Base-by-base conservation (phyloP, 208 protist genomes). In the Herpetomonas samuelpessoai region DNA sequence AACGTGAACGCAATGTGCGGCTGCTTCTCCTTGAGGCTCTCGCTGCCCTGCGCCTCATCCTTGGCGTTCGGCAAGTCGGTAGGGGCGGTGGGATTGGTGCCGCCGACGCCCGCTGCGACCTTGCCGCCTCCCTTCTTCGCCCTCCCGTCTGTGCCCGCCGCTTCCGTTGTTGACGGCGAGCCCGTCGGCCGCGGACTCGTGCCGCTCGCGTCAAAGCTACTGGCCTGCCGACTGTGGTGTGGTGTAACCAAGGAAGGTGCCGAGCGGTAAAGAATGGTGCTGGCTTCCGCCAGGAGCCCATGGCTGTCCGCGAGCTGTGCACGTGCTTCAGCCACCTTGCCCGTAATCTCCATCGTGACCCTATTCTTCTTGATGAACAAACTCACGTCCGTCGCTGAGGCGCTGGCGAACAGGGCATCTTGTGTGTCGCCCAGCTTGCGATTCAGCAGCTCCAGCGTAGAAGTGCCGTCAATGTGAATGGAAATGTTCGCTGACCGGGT, bases 1-100 rank as follows among this genome's bases (percentile, higher is more conserved):
- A 86, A 95, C 18, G 79, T 64, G 71, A 95, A 84, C 41, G 35
- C 52, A 2, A 93, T 55, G 51, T 95, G 88, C 4, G 74, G 61
- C 19, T 28, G 27, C 30, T 21, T 18, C 26, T 4, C 22, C 38
- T 19, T 24, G 27, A 25, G 12, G 35, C 10, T 29, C 25, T 55
- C 30, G 41, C 27, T n/a, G 35, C n/a, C 6, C 19, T 27, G 4
- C 18, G 10, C 38, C 19, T 1, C 9, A 26, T 49, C 14, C 28
- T 53, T 26, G 26, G 14, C n/a, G 38, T n/a, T n/a, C n/a, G n/a
- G n/a, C n/a, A n/a, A n/a, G n/a, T n/a, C n/a, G n/a, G n/a, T n/a
- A n/a, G n/a, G n/a, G n/a, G n/a, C n/a, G n/a, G n/a, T n/a, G n/a
- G n/a, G n/a, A n/a, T n/a, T n/a, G n/a, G n/a, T n/a, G 35, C 35